Conservation (phyloP, 768 basidiomycete genomes). For the Lactarius evosmus region DNA sequence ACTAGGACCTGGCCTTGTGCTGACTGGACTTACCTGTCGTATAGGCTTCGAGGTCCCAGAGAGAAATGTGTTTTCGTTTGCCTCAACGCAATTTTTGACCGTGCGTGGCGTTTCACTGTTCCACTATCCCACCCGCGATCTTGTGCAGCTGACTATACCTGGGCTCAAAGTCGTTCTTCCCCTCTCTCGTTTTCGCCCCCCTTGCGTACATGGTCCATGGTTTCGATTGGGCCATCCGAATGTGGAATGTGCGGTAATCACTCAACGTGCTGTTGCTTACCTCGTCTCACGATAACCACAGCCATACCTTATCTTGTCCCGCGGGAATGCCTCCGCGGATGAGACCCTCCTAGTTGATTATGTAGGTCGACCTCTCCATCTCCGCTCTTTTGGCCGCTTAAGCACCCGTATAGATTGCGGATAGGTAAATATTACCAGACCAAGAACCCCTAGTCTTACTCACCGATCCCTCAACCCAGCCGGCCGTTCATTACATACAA, state of each 20-base stretch:
- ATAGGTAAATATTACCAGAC: conserved; percentile 13
- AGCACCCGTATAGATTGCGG: conserved; percentile 4
- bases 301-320: conserved; percentile 60
- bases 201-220: conserved; percentile 48
- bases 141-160: neutral
- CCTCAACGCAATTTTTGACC: conserved; percentile 46
- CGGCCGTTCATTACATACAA: conserved; percentile 28
- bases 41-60: conserved; percentile 54
- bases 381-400: neutral
- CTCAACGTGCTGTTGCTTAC: neutral
- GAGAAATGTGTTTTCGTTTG: conserved; percentile 47
- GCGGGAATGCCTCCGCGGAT: conserved; percentile 51
- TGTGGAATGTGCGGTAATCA: conserved; percentile 50
- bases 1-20: neutral
- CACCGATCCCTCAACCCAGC: conserved; percentile 1
- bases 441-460: neutral
- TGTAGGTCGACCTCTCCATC: conserved; percentile 37
- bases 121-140: neutral
- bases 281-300: conserved; percentile 31
- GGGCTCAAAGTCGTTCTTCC: conserved; percentile 52
- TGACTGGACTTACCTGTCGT: neutral
- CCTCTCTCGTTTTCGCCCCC: conserved; percentile 50
- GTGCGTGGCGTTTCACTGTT: conserved; percentile 34
- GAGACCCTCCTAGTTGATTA: conserved; percentile 66
- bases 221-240: conserved; percentile 52